phyloP scores from a whole-genome alignment of 2,329 filamentous ascomycete species.

The Talaromyces sp. region DNA sequence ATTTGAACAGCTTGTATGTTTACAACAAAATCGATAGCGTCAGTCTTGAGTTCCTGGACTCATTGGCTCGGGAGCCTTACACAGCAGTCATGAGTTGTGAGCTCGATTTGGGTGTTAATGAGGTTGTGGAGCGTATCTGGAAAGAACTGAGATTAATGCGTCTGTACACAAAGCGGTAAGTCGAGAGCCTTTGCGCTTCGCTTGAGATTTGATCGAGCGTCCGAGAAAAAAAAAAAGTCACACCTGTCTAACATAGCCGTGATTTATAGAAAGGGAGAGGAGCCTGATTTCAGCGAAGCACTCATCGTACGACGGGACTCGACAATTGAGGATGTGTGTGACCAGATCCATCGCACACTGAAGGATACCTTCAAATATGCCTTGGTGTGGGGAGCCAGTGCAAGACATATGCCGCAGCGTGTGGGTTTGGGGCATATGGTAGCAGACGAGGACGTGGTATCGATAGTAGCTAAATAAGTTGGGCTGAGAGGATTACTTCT shows the following conservation, averaged over 20 bases:
- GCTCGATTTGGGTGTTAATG: conserved; percentile 86
- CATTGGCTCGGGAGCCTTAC: conserved; percentile 86
- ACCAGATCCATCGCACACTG: conserved; percentile 86
- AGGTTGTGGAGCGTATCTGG: conserved; percentile 95
- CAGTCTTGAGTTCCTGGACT: conserved; percentile 88
- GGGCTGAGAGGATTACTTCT: neutral
- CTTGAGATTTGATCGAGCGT: neutral
- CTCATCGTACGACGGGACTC: conserved; percentile 88
- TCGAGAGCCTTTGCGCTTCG: neutral
- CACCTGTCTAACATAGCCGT: conserved; percentile 8
- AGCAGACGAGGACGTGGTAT: conserved; percentile 68
- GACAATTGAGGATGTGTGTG: conserved; percentile 95
- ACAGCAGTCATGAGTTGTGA: conserved; percentile 98
- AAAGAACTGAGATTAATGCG: conserved; percentile 86
- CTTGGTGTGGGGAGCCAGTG: conserved; percentile 95
- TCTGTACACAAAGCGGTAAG: conserved; percentile 82
- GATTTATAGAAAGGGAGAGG: conserved; percentile 72
- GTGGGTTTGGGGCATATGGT: conserved; percentile 85
- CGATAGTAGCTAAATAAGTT: conserved; percentile 59
- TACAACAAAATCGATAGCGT: conserved; percentile 99
- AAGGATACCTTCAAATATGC: conserved; percentile 99
- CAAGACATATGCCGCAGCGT: conserved; percentile 89
- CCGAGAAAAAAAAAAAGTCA: neutral
- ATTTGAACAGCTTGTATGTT: conserved; percentile 73
- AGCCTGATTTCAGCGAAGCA: conserved; percentile 87